Base-by-base conservation (phyloP, 352 stramenopile genomes). In the Pythium biforme region DNA sequence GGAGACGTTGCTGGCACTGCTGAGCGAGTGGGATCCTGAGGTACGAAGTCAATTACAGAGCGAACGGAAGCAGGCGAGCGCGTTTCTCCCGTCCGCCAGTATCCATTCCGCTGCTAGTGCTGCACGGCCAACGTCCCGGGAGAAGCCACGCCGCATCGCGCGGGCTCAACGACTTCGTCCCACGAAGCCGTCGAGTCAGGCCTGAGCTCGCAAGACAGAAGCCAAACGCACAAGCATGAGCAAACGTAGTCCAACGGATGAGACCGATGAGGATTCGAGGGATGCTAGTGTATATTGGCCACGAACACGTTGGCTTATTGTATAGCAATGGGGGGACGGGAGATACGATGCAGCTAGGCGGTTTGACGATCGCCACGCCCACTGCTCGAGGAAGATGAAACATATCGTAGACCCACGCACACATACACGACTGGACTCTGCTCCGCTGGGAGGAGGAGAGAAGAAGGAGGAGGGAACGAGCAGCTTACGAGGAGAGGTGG, bases 401-500 rank as follows among this genome's bases (percentile, higher is more conserved):
- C n/a, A 43, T 12, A 43, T 43, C 37, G 37, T 43, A 43, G 37
- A 43, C 14, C 14, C 37, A 43, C 37, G 37, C 37, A 43, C 37
- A 43, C 37, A n/a, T 1, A 43, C 14, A 43, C 37, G 37, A 43
- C 37, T 19, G 12, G 37, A 1, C 37, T 5, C 37, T 43, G 9
- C 37, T 2, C 37, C 2, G 31, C 10, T 14, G 46, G 25, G 12
- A 22, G 10, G 4, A 1, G 23, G 14, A n/a, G 22, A 52, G n/a
- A 23, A 34, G 25, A 1, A 34, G 4, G 25, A 25, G 10, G 22
- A 52, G 23, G 23, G n/a, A n/a, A n/a, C 46, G 25, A 19, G 12
- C 15, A 7, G 12, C 47, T 73, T 64, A 90, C 0, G 72, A 54
- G 31, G 73, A 85, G 37, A 88, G 74, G 31, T 72, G 69, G 22